These are phyloP conservation scores for Aureobasidium sp. DNA, from an alignment of 2,329 filamentous ascomycete species.

Conservation along the genomic window DNA sequence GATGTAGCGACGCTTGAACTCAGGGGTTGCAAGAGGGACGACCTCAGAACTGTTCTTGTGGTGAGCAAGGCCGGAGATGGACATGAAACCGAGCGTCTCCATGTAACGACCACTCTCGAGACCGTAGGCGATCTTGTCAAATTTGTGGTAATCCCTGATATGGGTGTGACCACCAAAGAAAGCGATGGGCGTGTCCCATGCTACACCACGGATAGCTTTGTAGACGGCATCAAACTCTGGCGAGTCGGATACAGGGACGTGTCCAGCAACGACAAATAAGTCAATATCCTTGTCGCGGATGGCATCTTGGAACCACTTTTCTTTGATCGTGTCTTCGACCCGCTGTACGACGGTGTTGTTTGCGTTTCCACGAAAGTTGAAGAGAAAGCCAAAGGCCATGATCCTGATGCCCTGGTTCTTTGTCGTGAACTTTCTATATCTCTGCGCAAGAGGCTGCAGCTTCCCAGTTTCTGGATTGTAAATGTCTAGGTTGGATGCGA, in stretches of 20 bases:
- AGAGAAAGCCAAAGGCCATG: constrained; percentile 87
- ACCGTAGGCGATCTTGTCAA: constrained; percentile 70
- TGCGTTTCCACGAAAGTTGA: constrained; percentile 83
- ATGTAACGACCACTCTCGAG: constrained; percentile 87
- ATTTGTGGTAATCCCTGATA: constrained; percentile 75
- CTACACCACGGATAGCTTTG: constrained; percentile 66
- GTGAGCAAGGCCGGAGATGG: constrained; percentile 59
- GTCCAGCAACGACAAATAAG: constrained; percentile 78
- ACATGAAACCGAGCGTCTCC: constrained; percentile 93
- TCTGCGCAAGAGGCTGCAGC: constrained; percentile 66
- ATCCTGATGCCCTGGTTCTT: constrained; percentile 80
- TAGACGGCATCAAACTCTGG: constrained; percentile 72
- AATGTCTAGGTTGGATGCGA: constrained; percentile 92
- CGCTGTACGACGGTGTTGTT: constrained; percentile 83
- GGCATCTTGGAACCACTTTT: constrained; percentile 82
- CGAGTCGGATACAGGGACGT: constrained; percentile 70
- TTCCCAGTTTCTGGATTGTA: constrained; percentile 64
- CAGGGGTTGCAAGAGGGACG: constrained; percentile 22
- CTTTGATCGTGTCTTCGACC: constrained; percentile 72
- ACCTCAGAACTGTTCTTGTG: constrained; percentile 26
- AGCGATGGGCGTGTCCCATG: constrained; percentile 77
- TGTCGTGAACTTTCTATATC: constrained; percentile 85
- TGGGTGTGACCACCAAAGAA: constrained; percentile 91
- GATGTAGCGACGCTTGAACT: constrained; percentile 75
- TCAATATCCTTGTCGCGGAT: constrained; percentile 74